These are phyloP conservation scores for Fusarium humuli DNA, from an alignment of 2,329 filamentous ascomycete species.

Conservation along the genomic window DNA sequence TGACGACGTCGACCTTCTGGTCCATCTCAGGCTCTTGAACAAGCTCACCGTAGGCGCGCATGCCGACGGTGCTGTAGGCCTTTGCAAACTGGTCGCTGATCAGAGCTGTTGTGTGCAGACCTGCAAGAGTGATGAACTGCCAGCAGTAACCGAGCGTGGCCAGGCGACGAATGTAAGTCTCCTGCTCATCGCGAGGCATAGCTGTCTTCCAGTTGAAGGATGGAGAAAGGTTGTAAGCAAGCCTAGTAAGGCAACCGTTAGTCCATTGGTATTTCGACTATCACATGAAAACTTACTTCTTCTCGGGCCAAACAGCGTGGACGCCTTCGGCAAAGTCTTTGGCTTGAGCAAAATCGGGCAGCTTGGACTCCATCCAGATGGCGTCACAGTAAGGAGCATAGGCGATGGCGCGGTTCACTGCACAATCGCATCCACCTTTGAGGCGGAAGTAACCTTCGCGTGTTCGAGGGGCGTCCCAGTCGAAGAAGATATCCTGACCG, in stretches of 20 bases:
- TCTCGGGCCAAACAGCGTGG: constrained; percentile 93
- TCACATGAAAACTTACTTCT: constrained; percentile 75
- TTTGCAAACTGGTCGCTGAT: constrained; percentile 90
- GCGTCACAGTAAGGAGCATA: constrained; percentile 95
- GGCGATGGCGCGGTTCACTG: constrained; percentile 88
- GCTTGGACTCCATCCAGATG: constrained; percentile 99
- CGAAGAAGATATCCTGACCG: constrained; percentile 86
- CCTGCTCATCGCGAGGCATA: constrained; percentile 90
- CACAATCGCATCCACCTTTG: constrained; percentile 89
- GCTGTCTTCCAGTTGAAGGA: constrained; percentile 99
- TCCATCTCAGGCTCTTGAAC: constrained; percentile 99
- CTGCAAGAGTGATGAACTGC: constrained; percentile 99
- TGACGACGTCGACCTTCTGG: constrained; percentile 89
- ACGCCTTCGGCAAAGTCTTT: constrained; percentile 94
- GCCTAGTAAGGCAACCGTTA: constrained; percentile 61
- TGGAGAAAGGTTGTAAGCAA: constrained; percentile 97
- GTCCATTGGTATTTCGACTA: constrained; percentile 10
- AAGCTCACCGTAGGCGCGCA: constrained; percentile 96
- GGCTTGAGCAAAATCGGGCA: constrained; percentile 91
- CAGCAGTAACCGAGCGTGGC: constrained; percentile 94
- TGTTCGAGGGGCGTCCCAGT: constrained; percentile 95
- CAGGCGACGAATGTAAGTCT: constrained; percentile 95
- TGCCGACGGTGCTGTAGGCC: constrained; percentile 83
- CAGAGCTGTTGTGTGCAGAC: constrained; percentile 93
- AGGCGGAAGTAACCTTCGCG: constrained; percentile 96